phyloP scores from a whole-genome alignment of 1,139 yeast species.

The Scheffersomyces stambukii region DNA sequence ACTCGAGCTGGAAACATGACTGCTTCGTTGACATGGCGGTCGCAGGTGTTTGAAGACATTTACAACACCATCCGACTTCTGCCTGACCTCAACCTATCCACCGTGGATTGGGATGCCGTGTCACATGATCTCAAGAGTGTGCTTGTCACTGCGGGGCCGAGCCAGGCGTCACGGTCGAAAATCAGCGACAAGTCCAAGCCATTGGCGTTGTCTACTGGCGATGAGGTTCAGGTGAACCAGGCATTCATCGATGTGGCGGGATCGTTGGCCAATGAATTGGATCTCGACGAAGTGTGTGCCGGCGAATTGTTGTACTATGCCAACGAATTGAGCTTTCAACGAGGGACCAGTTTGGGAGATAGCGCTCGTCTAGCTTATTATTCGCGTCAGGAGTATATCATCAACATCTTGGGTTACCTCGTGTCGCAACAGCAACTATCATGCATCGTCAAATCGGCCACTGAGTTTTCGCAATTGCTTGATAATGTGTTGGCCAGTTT shows the following conservation, averaged over 20 bases:
- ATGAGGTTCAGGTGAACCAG: constrained; percentile 68
- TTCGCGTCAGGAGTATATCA: constrained; percentile 62
- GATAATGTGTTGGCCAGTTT: constrained; percentile 50
- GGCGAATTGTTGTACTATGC: constrained; percentile 41
- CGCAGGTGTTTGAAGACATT: constrained; percentile 29
- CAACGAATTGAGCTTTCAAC: constrained; percentile 33
- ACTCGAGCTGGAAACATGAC: constrained; percentile 3
- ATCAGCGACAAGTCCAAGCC: constrained; percentile 49
- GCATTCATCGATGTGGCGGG: constrained; percentile 52
- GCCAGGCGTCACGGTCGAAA: constrained; percentile 48
- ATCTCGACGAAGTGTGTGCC: constrained; percentile 31
- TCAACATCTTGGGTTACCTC: constrained; percentile 64
- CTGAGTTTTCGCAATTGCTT: constrained; percentile 20
- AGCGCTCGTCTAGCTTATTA: constrained; percentile 71
- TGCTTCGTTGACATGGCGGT: constrained; percentile 26
- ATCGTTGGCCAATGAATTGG: constrained; percentile 45
- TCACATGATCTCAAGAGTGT: constrained; percentile 47
- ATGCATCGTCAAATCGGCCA: constrained; percentile 14
- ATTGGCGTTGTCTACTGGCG: constrained; percentile 46
- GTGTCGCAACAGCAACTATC: constrained; percentile 30
- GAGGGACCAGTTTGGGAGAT: constrained; percentile 58
- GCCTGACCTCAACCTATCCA: constrained; percentile 22
- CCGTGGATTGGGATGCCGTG: constrained; percentile 20
- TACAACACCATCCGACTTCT: constrained; percentile 31
- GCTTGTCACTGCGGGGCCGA: constrained; percentile 48